Conservation (phyloP, 345 rosid species). For the Raphanus sativus region DNA sequence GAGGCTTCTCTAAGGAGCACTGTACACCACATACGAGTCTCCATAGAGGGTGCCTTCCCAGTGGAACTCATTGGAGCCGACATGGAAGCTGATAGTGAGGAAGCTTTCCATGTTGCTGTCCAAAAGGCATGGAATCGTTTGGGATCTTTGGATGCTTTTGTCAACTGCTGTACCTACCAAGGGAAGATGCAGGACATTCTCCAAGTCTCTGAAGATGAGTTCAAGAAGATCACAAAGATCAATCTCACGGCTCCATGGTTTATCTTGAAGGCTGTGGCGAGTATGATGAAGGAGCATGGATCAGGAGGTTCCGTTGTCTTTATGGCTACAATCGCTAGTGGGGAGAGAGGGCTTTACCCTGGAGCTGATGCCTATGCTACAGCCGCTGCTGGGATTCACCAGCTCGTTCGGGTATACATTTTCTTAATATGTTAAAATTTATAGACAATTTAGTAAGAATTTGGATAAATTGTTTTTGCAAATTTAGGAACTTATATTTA, state of each 20-base stretch:
- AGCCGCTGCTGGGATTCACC: slow-evolving; percentile 72
- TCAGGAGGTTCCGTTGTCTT: slow-evolving; percentile 78
- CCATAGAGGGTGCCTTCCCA: slow-evolving; percentile 34
- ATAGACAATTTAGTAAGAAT: background rate
- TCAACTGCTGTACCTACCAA: slow-evolving; percentile 64
- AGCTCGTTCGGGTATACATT: slow-evolving; percentile 63
- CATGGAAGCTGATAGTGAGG: slow-evolving; percentile 75
- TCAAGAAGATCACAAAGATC: slow-evolving; percentile 51
- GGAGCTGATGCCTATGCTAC: slow-evolving; percentile 86
- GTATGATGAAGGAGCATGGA: slow-evolving; percentile 56
- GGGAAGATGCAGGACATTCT: slow-evolving; percentile 38
- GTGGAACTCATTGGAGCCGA: slow-evolving; percentile 65
- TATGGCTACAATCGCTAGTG: slow-evolving; percentile 63
- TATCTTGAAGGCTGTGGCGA: slow-evolving; percentile 71
- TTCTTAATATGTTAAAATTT: background rate
- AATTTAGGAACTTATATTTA: background rate
- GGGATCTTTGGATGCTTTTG: slow-evolving; percentile 64
- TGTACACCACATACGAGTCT: slow-evolving; percentile 44
- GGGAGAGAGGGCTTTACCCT: slow-evolving; percentile 77
- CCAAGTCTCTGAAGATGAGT: slow-evolving; percentile 47
- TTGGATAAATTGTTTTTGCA: too few species aligned
- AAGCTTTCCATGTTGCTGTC: slow-evolving; percentile 67
- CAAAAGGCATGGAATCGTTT: slow-evolving; percentile 52
- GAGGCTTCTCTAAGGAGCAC: slow-evolving; percentile 48
- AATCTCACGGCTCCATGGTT: slow-evolving; percentile 81